Evolutionary conservation across 352 stramenopile species (phyloP).

Genomic region (Pythium dissotocum): DNA sequence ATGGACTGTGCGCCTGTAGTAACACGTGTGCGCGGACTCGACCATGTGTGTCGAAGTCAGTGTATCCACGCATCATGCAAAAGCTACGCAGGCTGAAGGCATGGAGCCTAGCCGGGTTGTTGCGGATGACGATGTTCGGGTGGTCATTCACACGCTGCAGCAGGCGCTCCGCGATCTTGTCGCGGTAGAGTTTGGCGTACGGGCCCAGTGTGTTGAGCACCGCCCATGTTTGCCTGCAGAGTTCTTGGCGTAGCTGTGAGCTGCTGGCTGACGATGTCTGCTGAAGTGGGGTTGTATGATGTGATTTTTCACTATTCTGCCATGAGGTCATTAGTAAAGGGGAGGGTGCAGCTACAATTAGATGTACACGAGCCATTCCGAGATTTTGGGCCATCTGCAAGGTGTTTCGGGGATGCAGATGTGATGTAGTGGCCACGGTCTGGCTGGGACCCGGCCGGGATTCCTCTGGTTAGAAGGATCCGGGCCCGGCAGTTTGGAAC

Average conservation of each 20-base stretch:
- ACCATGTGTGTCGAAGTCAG: constrained; percentile 32
- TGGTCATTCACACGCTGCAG: constrained; percentile 40
- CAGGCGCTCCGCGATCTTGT: constrained; percentile 35
- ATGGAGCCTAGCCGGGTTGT: constrained; percentile 28
- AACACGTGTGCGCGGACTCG: constrained; percentile 38
- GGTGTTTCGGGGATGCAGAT: no score
- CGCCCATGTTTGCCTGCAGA: constrained; percentile 34
- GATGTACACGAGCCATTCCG: no score
- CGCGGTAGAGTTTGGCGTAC: constrained; percentile 44
- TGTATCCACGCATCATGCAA: constrained; percentile 41
- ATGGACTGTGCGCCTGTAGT: no score
- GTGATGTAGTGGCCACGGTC: no score
- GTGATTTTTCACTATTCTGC: no score
- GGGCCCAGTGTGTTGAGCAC: constrained; percentile 38
- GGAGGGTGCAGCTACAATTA: no score
- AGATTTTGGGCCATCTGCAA: no score
- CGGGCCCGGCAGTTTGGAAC: no score
- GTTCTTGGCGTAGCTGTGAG: constrained; percentile 19
- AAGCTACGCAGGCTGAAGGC: constrained; percentile 27
- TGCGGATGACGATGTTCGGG: constrained; percentile 42
- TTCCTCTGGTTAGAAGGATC: no score
- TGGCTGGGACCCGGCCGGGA: no score
- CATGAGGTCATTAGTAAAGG: no score
- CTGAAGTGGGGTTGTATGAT: constrained; percentile 29
- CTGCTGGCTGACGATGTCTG: constrained; percentile 33